Evolutionary conservation across 2,329 filamentous ascomycete species (phyloP), one percentile per base, ranked within the genome.

Genomic region (Ilyonectria mors-panacis): DNA sequence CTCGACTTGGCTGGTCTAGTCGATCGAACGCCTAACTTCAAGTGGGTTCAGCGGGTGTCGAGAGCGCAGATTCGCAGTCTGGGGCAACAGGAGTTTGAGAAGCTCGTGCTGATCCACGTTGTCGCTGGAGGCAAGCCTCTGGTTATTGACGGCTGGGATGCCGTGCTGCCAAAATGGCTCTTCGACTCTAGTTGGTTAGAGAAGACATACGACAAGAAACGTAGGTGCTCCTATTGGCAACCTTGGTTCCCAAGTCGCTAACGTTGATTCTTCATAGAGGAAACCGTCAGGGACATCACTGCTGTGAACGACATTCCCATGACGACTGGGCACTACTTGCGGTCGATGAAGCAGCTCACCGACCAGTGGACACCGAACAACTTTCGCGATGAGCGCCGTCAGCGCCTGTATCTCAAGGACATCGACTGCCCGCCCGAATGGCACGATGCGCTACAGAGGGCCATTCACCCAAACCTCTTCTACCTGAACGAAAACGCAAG

Each of bases 351-450:
- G 45, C 89, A 93, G 71, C 88, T 98, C 35, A 91, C 95, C 1
- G 92, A 95, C 57, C 94, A 97, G 78, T 97, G 94, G 85, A 92
- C 86, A 9, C 84, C 89, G 0, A 87, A 86, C 53, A 95, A 93
- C 70, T 97, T 92, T 78, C 91, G 91, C 66, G 93, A 97, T 70
- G 90, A 93, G 68, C 88, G 89, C 42, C 87, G 93, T 23, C 96
- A 99, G 78, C 90, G 96, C 13, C 89, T 98, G 2, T 99, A 99
- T 78, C 83, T 98, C 26, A 99, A 99, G 77, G 96, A 99, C 77
- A 98, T 99, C 66, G 96, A 99, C 79, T 98, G 95, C 73, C 96
- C 96, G 0, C 83, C 87, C 1, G 91, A 95, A 65, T 99, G 96
- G 96, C 90, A 92, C 58, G 88, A 95, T 30, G 91, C 93, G 65